A percentile compares a stretch with the other conserved stretches of the same genome.
Evolutionary conservation across 164 flowering plant genomes (phyloP).

Genomic region (Euptelea pleiosperma): DNA sequence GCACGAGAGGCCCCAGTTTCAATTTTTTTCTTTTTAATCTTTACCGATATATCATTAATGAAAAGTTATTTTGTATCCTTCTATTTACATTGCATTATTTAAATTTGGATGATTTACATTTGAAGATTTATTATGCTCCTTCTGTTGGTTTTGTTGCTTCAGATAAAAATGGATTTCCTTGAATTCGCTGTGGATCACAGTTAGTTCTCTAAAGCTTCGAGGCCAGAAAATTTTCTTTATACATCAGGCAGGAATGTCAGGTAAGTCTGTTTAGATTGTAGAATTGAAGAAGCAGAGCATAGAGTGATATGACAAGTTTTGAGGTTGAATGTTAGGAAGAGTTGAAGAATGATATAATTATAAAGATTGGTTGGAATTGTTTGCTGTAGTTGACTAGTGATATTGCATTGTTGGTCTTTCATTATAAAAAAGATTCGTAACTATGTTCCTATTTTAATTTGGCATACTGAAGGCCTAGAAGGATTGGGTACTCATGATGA

Average conservation of each 20-base stretch:
- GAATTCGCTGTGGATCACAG: background rate
- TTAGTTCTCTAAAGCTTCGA: slow-evolving; percentile 16
- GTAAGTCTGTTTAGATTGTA: background rate
- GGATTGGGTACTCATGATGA: slow-evolving; percentile 43
- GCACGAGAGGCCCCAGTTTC: too few relatives aligned
- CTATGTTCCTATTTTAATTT: background rate
- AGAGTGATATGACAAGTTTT: too few relatives aligned
- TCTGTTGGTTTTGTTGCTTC: slow-evolving; percentile 8
- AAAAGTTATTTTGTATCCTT: too few relatives aligned
- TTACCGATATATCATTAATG: too few relatives aligned
- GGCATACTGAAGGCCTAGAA: slow-evolving; percentile 37
- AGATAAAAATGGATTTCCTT: slow-evolving; percentile 13
- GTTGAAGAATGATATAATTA: background rate
- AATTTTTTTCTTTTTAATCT: too few relatives aligned
- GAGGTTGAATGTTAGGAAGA: background rate
- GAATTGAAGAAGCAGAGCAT: too few relatives aligned
- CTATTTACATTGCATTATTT: too few relatives aligned
- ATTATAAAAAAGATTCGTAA: background rate
- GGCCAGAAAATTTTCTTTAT: background rate
- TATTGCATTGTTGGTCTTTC: background rate
- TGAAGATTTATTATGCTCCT: background rate
- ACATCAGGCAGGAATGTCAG: slow-evolving; percentile 31
- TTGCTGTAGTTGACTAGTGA: background rate
- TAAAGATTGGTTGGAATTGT: background rate
- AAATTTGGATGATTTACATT: background rate